These are phyloP conservation scores for Euclidium syriacum DNA, from an alignment of 345 rosid species.

Conservation along the genomic window DNA sequence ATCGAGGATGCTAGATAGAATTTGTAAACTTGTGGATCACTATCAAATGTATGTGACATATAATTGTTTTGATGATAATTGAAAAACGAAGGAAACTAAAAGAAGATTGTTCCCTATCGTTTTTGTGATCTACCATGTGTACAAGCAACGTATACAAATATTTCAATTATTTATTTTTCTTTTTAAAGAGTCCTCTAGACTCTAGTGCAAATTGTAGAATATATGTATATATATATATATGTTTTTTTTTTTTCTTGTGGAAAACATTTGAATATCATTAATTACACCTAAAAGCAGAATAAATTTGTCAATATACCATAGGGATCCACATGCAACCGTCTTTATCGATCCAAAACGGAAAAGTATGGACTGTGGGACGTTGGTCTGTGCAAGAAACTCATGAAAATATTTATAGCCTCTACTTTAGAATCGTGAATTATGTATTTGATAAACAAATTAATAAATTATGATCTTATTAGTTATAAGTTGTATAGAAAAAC, in stretches of 20 bases:
- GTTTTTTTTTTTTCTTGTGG: neutral
- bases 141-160: slow-evolving; percentile 11
- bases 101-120: neutral
- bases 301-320: slow-evolving; percentile 2
- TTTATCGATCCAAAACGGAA: slow-evolving; percentile 14
- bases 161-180: neutral
- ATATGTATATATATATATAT: too few species aligned
- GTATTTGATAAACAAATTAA: neutral
- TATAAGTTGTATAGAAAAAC: too few species aligned
- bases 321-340: slow-evolving; percentile 22
- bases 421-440: neutral
- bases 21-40: too few species aligned
- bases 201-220: slow-evolving; percentile 9
- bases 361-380: slow-evolving; percentile 23
- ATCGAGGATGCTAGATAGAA: too few species aligned
- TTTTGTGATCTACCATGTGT: slow-evolving; percentile 6
- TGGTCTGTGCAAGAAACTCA: slow-evolving; percentile 18
- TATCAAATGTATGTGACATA: neutral
- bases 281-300: neutral
- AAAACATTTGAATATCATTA: neutral
- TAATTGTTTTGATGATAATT: neutral
- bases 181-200: neutral
- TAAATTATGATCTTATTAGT: neutral
- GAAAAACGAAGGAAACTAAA: neutral
- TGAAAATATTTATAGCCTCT: neutral